Base-by-base conservation (phyloP, 108 stramenopile species). In the Asterionellopsis glacialis region DNA sequence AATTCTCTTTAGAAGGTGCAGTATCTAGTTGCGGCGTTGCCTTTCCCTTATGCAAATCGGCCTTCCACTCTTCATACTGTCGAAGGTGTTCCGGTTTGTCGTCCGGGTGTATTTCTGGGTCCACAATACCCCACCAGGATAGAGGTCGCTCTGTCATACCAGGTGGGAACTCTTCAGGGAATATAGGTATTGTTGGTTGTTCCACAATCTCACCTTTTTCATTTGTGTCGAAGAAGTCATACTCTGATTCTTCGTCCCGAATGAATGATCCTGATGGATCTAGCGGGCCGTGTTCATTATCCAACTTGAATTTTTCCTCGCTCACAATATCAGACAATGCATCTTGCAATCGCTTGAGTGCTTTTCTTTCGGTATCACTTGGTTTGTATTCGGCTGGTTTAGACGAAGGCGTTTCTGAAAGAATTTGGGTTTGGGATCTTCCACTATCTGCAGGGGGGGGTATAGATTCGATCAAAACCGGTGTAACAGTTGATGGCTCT, bases 91-190 rank as follows among this genome's bases (percentile, higher is more conserved):
- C 57, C 16, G 33, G 18, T 16, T 54, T 26, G 22, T 54, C 22
- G 52, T n/a, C 25, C 1, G 52, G 15, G 15, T 54, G 1, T 22
- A 54, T 4, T 1, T 15, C 55, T 23, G 82, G 82, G 64, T 83
- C 82, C 0, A 76, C 82, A 55, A 83, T 75, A 13, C 82, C 82
- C 82, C 82, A 83, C 82, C 82, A 83, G 13, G 73, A 75, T 51
- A 83, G 55, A 10, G 82, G 73, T 69, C 78, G 73, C 28, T 64
- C 53, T 23, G 61, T 51, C 47, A 38, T 53, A 9, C 70, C 79
- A 9, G 60, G 68, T 15, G 69, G 59, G 50, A 83, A 79, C 26
- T 83, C 82, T 69, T 83, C 82, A 1, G 82, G 82, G 42, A 83
- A 83, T 15, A 83, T 83, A n/a, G 82, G 82, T 18, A 71, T 68